phyloP scores from a whole-genome alignment of 257 asterid genomes.

The Solanum sitiens region DNA sequence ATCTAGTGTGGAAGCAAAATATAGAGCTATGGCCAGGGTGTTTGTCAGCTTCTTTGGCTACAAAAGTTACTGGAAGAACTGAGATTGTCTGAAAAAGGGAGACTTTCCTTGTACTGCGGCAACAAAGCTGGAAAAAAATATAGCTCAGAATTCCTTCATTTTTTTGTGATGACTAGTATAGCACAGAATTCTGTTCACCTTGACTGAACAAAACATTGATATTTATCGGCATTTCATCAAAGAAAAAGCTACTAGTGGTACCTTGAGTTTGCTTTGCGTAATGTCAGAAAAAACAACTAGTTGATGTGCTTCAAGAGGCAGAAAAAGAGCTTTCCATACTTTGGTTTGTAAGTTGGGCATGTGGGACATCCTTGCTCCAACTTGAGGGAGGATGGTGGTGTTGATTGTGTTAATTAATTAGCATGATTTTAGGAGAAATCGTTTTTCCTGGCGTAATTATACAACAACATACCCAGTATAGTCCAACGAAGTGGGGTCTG shows the following conservation, averaged over 20 bases:
- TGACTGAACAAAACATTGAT: background rate
- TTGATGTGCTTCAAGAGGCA: background rate
- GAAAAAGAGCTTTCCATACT: background rate
- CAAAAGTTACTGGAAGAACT: background rate
- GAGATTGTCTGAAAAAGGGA: background rate
- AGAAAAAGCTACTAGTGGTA: background rate
- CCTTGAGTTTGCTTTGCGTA: background rate
- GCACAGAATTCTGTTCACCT: background rate
- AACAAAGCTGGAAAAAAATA: background rate
- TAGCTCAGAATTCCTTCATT: background rate
- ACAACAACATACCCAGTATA: background rate
- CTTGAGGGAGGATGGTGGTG: background rate
- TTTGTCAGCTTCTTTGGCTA: background rate
- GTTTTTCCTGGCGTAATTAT: background rate
- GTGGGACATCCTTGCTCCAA: background rate
- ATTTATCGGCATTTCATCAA: background rate
- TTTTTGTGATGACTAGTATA: background rate
- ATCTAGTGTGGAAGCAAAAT: background rate
- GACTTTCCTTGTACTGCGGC: background rate
- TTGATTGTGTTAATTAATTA: background rate
- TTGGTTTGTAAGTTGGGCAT: background rate
- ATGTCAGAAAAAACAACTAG: background rate
- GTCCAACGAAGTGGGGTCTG: background rate
- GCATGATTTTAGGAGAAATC: background rate
- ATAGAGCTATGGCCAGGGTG: background rate